A percentile compares a stretch with the other conserved stretches of the same genome.
Evolutionary conservation across 768 basidiomycete species (phyloP).

Genomic region (Lactarius pseudohatsudake): DNA sequence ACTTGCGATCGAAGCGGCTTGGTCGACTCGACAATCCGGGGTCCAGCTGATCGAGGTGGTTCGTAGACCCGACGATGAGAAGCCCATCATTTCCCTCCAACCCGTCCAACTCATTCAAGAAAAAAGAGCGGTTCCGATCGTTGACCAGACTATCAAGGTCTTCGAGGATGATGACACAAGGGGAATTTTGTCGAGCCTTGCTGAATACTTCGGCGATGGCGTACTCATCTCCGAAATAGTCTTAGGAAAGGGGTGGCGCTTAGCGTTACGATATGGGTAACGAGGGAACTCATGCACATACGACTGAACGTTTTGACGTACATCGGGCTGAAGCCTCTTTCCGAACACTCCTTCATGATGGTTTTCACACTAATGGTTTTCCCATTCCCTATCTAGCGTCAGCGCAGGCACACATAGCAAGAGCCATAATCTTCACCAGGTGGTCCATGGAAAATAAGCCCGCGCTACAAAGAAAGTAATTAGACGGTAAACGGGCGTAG

Average conservation of each 20-base stretch:
- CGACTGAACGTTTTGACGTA: constrained; percentile 83
- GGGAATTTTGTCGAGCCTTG: constrained; percentile 68
- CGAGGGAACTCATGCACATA: constrained; percentile 35
- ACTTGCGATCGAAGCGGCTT: constrained; percentile 85
- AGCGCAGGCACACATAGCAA: neutral
- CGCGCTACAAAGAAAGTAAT: constrained; percentile 49
- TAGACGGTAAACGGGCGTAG: neutral
- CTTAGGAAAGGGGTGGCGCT: constrained; percentile 29
- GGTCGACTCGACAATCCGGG: constrained; percentile 74
- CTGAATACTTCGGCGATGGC: constrained; percentile 67
- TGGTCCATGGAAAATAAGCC: constrained; percentile 81
- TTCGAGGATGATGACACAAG: constrained; percentile 65
- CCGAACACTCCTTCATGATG: constrained; percentile 72
- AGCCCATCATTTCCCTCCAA: constrained; percentile 78
- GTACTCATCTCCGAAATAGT: constrained; percentile 59
- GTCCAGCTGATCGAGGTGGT: constrained; percentile 80
- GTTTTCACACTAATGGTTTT: constrained; percentile 82
- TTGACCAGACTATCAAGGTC: constrained; percentile 80
- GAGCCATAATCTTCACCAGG: constrained; percentile 46
- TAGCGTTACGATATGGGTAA: neutral
- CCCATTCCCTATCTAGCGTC: constrained; percentile 58
- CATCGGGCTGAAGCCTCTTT: constrained; percentile 61
- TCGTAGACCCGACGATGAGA: constrained; percentile 76
- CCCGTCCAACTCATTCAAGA: constrained; percentile 85
- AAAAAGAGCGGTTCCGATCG: constrained; percentile 77